Base-by-base conservation (phyloP, 179 eudicot species). In the Beta corolliflora region DNA sequence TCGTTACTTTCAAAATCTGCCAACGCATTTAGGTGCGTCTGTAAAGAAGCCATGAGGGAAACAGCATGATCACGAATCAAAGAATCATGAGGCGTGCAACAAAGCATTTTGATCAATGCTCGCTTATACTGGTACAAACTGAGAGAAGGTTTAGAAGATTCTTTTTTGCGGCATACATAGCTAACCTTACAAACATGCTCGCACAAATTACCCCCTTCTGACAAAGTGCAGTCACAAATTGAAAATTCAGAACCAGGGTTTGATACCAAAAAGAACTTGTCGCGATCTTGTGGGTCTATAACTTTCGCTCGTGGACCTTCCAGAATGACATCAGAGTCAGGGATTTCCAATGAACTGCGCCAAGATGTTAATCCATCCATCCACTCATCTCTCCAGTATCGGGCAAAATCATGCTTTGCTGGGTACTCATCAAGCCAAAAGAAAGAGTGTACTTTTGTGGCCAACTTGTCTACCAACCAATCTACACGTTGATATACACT, bases 391-490 rank as follows among this genome's bases (percentile, higher is more conserved):
- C 90, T 94, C 87, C 87, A 67, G 86, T 96, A 96, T 63, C 98
- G 91, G 36, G 90, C 80, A 80, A 91, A 96, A 87, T 94, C 94
- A 69, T 91, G 93, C 73, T 92, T 96, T 18, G 87, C 92, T 2
- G 97, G 86, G 83, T 86, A 94, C 88, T 94, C 97, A 74, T 94
- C 99, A 65, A 96, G 94, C 99, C 98, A 94, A 78, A 91, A 94
- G 87, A 90, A 92, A 8, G 99, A 91, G 83, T 96, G 98, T 55
- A 94, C 98, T 88, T 91, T 91, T 36, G 92, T 96, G 78, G 83
- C 83, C 82, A 96, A 82, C 89, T 91, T 92, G 82, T 94, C 90
- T 18, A 92, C 91, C 79, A 94, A 85, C 99, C 99, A 96, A 86
- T 96, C 98, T 61, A 90, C 88, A 18, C 99, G 94, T 77, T 90